Percentiles rank a stretch among this genome's conserved stretches.
phyloP scores from a whole-genome alignment of 2,329 filamentous ascomycete genomes.

The Colletotrichum tropicale region DNA sequence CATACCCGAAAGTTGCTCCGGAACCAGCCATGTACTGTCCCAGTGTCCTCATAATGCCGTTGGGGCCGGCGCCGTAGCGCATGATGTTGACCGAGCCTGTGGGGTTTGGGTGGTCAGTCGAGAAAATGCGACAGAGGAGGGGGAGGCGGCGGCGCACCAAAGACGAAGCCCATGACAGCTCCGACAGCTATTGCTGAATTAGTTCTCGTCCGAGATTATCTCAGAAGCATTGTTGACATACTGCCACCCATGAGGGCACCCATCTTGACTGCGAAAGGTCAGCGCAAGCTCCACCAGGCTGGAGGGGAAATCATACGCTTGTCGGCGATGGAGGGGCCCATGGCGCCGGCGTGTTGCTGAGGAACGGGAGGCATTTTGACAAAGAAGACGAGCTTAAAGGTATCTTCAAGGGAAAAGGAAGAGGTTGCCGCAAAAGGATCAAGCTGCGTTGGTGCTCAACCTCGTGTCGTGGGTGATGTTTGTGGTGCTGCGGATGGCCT shows the following conservation, averaged over 20 bases:
- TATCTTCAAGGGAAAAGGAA: neutral
- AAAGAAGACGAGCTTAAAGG: neutral
- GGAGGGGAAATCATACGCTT: slow-evolving; percentile 47
- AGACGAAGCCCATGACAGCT: slow-evolving; percentile 96
- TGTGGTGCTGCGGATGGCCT: neutral
- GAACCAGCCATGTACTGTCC: slow-evolving; percentile 98
- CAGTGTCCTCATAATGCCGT: slow-evolving; percentile 91
- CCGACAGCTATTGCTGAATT: slow-evolving; percentile 75
- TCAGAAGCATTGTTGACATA: slow-evolving; percentile 55
- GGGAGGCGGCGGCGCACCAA: slow-evolving; percentile 64
- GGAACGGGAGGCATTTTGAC: slow-evolving; percentile 27
- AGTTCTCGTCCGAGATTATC: slow-evolving; percentile 25
- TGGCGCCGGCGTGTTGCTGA: slow-evolving; percentile 37
- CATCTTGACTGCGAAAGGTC: slow-evolving; percentile 79
- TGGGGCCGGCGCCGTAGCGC: slow-evolving; percentile 89
- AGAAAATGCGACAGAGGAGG: neutral
- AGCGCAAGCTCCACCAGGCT: slow-evolving; percentile 21
- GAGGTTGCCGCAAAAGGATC: neutral
- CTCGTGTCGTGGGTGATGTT: neutral
- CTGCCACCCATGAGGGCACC: slow-evolving; percentile 98
- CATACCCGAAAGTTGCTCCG: slow-evolving; percentile 93
- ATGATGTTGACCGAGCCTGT: slow-evolving; percentile 92
- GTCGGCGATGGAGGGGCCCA: slow-evolving; percentile 58
- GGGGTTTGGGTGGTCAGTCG: neutral
- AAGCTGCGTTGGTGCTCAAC: neutral